Evolutionary conservation across 805 yeast species (phyloP).

Genomic region (Wickerhamomyces subpelliculosus): DNA sequence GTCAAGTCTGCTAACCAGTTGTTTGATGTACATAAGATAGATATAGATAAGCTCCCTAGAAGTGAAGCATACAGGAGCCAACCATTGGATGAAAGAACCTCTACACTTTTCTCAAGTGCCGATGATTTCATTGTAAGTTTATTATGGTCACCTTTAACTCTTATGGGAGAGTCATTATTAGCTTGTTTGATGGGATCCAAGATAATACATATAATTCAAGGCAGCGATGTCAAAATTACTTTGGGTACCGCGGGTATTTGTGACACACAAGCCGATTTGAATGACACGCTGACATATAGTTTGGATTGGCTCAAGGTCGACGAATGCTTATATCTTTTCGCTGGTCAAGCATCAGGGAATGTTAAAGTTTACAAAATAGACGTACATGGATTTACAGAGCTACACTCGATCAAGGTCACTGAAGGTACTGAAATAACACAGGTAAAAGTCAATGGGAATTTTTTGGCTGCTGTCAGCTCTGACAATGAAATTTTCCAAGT

Average conservation of each 20-base stretch:
- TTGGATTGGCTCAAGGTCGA: conserved; percentile 13
- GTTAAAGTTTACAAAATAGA: conserved; percentile 1
- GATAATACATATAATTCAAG: conserved; percentile 10
- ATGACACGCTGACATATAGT: conserved; percentile 9
- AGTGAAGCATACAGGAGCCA: conserved; percentile 7
- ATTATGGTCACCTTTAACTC: conserved; percentile 18
- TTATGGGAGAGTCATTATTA: conserved; percentile 8
- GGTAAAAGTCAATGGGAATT: conserved; percentile 4
- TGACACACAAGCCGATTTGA: conserved; percentile 10
- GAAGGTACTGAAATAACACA: conserved; percentile 5
- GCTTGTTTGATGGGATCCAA: conserved; percentile 15
- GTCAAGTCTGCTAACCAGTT: conserved; percentile 9
- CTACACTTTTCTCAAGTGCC: conserved; percentile 9
- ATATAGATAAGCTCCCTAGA: conserved; percentile 8
- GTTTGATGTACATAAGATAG: conserved; percentile 11
- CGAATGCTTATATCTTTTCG: conserved; percentile 4
- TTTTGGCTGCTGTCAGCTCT: conserved; percentile 9
- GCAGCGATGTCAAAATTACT: conserved; percentile 5
- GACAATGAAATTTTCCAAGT: conserved; percentile 14
- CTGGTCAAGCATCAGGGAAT: conserved; percentile 17
- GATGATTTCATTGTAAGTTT: conserved; percentile 9
- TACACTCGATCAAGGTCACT: neutral
- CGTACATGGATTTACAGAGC: neutral
- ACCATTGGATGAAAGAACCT: conserved; percentile 12
- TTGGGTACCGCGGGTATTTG: conserved; percentile 10